A percentile compares a stretch with the other conserved stretches of the same genome.
Conservation (phyloP, 768 basidiomycete genomes). For the Agaricus bisporus region DNA sequence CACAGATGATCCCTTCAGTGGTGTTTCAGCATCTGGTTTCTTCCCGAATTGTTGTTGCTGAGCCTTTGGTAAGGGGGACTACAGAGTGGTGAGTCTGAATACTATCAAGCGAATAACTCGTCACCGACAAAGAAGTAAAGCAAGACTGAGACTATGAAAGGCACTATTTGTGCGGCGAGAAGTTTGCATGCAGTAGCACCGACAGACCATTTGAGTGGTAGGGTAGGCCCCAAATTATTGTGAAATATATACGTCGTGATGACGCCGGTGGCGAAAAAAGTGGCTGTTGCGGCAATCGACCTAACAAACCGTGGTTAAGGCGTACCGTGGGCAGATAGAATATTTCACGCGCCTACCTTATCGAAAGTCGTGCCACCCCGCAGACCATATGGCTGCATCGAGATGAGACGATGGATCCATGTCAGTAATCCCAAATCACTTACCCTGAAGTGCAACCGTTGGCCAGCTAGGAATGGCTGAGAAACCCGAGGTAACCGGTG, state of each 20-base stretch:
- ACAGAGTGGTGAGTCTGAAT: not conserved
- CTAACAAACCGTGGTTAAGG: constrained; percentile 21
- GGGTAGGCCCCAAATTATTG: constrained; percentile 23
- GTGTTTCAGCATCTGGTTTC: constrained; percentile 11
- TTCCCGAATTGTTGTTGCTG: constrained; percentile 3
- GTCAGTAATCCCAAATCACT: not conserved
- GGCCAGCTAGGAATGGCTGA: constrained; percentile 31
- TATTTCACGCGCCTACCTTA: constrained; percentile 32
- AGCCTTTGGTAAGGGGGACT: not conserved
- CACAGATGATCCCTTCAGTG: constrained; percentile 8
- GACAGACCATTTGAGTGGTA: constrained; percentile 34
- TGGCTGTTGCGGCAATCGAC: constrained; percentile 47
- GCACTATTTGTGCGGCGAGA: constrained; percentile 34
- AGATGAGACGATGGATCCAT: not conserved
- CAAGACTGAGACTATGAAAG: constrained; percentile 27
- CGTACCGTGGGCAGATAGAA: constrained; percentile 3
- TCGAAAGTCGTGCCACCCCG: constrained; percentile 51
- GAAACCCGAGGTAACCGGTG: constrained; percentile 6
- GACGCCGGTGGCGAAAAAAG: constrained; percentile 45
- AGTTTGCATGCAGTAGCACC: constrained; percentile 27
- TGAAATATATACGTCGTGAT: constrained; percentile 38
- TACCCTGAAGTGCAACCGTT: constrained; percentile 68
- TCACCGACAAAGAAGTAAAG: constrained; percentile 16
- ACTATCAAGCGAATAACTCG: not conserved
- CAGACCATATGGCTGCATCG: constrained; percentile 54